Base-by-base conservation (phyloP, 352 stramenopile species). In the Pythium scleroteichum region DNA sequence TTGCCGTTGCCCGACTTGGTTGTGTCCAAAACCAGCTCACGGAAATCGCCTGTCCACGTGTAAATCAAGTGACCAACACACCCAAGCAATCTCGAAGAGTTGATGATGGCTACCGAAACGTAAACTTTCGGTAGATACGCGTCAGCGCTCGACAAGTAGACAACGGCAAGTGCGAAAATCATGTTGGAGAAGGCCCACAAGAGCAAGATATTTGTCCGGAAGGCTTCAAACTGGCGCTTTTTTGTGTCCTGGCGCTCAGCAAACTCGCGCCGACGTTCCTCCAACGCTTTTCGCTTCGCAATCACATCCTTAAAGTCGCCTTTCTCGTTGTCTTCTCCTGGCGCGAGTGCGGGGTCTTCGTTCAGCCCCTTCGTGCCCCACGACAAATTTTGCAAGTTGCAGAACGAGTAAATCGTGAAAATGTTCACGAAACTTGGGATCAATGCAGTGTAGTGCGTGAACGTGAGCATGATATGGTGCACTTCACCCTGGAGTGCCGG, bases 351-450 rank as follows among this genome's bases (percentile, higher is more conserved):
- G 16, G 82, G 80, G 44, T 90, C 82, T 23, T 82, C 65, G 26
- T 78, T 53, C 1, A 94, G 59, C 0, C 87, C 87, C 48, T 92
- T 92, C 1, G 85, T 96, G 8, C 87, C 87, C 87, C 87, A 96
- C 14, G 82, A 94, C 51, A 96, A 69, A 55, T 96, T 82, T 29
- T 96, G 85, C 26, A 96, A 69, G 72, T 95, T 94, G 58, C 82
- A 95, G 68, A 94, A 95, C 51, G 84, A 93, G 79, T 95, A 96
- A 55, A 96, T 90, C 22, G 82, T 91, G 51, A 95, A 91, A 49
- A 95, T 95, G 67, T 94, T 95, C 32, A 96, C 83, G 47, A 95
- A 95, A 46, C 79, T 93, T 27, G 88, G 88, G 52, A 94, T 88
- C 44, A 96, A 62, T 17, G 85, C 76, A 46, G 82, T 92, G 73